Conservation (phyloP, 495 filamentous ascomycete species). For the Neurospora sp. region DNA sequence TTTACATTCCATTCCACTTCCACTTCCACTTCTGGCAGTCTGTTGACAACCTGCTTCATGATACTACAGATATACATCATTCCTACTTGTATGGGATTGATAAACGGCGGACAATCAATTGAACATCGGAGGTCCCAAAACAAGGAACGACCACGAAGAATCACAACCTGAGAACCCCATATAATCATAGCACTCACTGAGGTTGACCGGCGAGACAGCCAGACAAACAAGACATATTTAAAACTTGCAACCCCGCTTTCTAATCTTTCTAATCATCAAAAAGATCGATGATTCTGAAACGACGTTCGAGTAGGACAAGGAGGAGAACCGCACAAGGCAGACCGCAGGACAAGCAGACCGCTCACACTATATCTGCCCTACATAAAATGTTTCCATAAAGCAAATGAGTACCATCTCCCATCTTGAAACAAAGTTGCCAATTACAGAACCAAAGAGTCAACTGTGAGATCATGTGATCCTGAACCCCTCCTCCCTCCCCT, state of each 20-base stretch:
- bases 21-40: not conserved
- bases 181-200: not conserved
- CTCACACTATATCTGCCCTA: not conserved
- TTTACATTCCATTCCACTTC: not conserved
- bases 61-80: not conserved
- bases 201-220: not conserved
- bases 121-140: not conserved
- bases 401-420: no score
- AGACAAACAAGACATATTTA: not conserved
- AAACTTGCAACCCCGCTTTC: not conserved
- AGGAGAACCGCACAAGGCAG: not conserved
- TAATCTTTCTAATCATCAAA: not conserved
- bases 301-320: not conserved
- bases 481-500: not conserved
- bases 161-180: no score
- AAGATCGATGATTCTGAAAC: not conserved
- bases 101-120: not conserved
- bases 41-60: not conserved
- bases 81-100: not conserved
- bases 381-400: not conserved
- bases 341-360: not conserved
- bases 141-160: not conserved
- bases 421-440: no score
- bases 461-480: not conserved
- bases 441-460: not conserved